phyloP scores from a whole-genome alignment of 2,329 filamentous ascomycete species.

The Cordyceps sp. region DNA sequence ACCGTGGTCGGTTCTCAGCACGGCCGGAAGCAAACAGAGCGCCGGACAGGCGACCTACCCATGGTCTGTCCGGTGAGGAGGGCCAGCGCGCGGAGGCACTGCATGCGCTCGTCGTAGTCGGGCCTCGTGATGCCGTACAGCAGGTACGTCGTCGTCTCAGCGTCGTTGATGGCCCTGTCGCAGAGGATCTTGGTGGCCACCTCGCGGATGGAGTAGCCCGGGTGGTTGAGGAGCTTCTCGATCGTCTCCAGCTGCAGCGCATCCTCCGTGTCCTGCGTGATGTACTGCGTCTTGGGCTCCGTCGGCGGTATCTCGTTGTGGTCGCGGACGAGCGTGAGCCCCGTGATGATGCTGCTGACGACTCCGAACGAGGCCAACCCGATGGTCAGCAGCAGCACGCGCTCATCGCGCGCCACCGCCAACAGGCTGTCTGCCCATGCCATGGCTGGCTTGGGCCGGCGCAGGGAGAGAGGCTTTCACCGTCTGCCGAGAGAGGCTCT shows the following conservation, averaged over 20 bases:
- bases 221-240: conserved; percentile 49
- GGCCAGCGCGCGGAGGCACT: conserved; percentile 36
- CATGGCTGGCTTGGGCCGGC: conserved; percentile 15
- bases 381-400: conserved; percentile 34
- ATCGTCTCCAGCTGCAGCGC: conserved; percentile 50
- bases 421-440: conserved; percentile 14
- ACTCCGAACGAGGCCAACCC: conserved; percentile 42
- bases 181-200: conserved; percentile 44
- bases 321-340: conserved; percentile 43
- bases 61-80: conserved; percentile 30
- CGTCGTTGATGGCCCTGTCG: conserved; percentile 42
- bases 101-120: conserved; percentile 42
- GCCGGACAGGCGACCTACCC: conserved; percentile 10
- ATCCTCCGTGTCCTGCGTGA: conserved; percentile 61
- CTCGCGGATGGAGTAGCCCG: conserved; percentile 56
- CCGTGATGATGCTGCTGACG: conserved; percentile 36
- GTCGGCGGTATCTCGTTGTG: conserved; percentile 48
- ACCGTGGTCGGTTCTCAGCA: conserved; percentile 3
- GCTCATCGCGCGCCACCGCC: conserved; percentile 28
- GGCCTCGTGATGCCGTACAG: conserved; percentile 40
- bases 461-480: not conserved
- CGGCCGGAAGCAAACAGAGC: no score
- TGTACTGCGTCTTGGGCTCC: conserved; percentile 53
- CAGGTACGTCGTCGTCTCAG: conserved; percentile 28
- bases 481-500: not conserved